Evolutionary conservation across 2,329 filamentous ascomycete species (phyloP), one percentile per base, ranked within the genome.

Genomic region (Fusarium sp.): DNA sequence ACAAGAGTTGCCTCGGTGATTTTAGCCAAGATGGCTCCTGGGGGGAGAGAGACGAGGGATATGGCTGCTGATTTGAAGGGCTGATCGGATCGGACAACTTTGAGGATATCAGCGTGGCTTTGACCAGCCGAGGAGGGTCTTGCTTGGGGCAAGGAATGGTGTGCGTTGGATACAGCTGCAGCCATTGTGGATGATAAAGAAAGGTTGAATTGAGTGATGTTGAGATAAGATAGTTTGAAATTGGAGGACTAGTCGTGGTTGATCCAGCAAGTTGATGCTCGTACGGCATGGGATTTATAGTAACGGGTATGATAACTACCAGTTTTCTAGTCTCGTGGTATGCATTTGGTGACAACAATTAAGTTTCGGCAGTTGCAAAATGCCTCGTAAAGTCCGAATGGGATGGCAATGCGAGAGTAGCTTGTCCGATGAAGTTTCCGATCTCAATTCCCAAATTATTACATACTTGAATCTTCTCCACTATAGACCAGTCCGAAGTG

Each of bases 391-490:
- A 36, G 34, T 17, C 17, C 15, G 34, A 36, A 36, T 18, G 17
- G 9, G 17, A 36, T 10, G 34, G 2, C 2, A 18, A 36, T 8
- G 14, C 17, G 17, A 8, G 20, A 32, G 28, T 8, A 32, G 14
- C 6, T 8, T 50, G 4, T 30, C 20, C 47, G 28, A n/a, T n/a
- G 14, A 30, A 32, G 20, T 15, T n/a, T 50, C 47, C 28, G 47
- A 30, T 3, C 1, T 4, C 8, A 4, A 9, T 6, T 30, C 20
- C 0, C 18, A 30, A 30, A 3, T 22, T 28, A 15, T 34, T 15
- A 1, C 32, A 13, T 28, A 22, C 13, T 15, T 5, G 41, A 7
- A 18, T 4, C 8, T 3, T 48, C 26, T 48, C 18, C 26, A 5
- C 11, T 14, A 2, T 20, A 12, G 44, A 28, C 12, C 2, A 22